Percentiles rank a stretch among this genome's conserved stretches.
Evolutionary conservation across 176 grass and related monocot genomes (phyloP).

Genomic region (Zoysia japonica): DNA sequence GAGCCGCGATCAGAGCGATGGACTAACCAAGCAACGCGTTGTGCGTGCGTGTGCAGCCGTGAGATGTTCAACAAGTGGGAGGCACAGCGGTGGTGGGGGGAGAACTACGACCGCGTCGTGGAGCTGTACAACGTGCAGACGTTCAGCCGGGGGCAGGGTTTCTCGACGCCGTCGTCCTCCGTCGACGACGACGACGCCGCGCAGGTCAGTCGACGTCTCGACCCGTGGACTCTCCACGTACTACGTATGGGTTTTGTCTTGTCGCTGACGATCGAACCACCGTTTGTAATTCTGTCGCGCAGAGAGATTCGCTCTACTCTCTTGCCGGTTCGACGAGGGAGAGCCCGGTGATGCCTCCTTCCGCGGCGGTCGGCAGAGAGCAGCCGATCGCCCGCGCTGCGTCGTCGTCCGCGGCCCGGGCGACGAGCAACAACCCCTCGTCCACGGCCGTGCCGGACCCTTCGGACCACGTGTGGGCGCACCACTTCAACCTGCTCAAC

Average conservation of each 20-base stretch:
- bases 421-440: slow-evolving; percentile 46
- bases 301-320: slow-evolving; percentile 89
- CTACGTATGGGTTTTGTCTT: neutral
- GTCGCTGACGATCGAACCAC: neutral
- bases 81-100: slow-evolving; percentile 99
- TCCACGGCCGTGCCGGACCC: slow-evolving; percentile 75
- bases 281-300: neutral
- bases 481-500: slow-evolving; percentile 66
- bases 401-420: slow-evolving; percentile 42
- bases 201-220: slow-evolving; percentile 27
- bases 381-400: slow-evolving; percentile 44
- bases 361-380: slow-evolving; percentile 44
- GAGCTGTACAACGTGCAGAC: slow-evolving; percentile 99
- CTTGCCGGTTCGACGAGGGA: slow-evolving; percentile 62
- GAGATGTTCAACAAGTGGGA: slow-evolving; percentile 99
- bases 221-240: neutral
- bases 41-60: slow-evolving; percentile 40
- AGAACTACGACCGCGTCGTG: slow-evolving; percentile 98
- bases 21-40: neutral
- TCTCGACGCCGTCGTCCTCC: slow-evolving; percentile 77
- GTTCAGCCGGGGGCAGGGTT: slow-evolving; percentile 81
- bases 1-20: neutral
- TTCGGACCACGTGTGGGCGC: slow-evolving; percentile 78
- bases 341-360: slow-evolving; percentile 50
- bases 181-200: slow-evolving; percentile 56